Evolutionary conservation across 73 alveolate genomes (phyloP).

Genomic region (Stentor coeruleus): DNA sequence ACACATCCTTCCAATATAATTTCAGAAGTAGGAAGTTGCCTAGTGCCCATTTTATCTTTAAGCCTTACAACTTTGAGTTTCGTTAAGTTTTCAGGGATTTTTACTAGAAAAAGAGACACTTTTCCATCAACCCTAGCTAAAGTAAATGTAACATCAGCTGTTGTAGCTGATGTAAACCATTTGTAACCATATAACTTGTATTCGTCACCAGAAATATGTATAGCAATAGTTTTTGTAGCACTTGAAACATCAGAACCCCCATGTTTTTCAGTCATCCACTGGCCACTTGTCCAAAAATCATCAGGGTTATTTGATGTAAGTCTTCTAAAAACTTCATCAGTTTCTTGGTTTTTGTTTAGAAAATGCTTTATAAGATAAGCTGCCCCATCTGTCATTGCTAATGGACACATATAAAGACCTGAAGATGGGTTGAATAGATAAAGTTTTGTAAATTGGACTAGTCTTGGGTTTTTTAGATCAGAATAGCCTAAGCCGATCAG

Average conservation of each 20-base stretch:
- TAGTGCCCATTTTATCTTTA: slow-evolving; percentile 87
- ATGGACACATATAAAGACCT: slow-evolving; percentile 62
- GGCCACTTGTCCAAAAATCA: slow-evolving; percentile 71
- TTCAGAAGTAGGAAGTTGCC: slow-evolving; percentile 90
- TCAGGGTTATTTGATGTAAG: slow-evolving; percentile 52
- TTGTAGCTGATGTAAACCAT: slow-evolving; percentile 89
- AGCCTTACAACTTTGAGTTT: slow-evolving; percentile 56
- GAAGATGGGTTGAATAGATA: slow-evolving; percentile 46
- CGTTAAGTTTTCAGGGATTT: slow-evolving; percentile 43
- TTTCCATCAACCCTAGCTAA: slow-evolving; percentile 66
- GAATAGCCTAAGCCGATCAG: slow-evolving; percentile 46
- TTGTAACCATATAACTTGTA: slow-evolving; percentile 71
- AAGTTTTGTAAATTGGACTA: slow-evolving; percentile 48
- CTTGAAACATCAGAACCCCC: slow-evolving; percentile 89
- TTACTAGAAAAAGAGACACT: slow-evolving; percentile 53
- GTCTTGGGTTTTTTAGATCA: slow-evolving; percentile 32
- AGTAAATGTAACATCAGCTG: slow-evolving; percentile 77
- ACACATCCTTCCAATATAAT: slow-evolving; percentile 57
- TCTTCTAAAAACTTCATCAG: not conserved
- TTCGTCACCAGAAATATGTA: slow-evolving; percentile 29
- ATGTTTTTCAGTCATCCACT: slow-evolving; percentile 91
- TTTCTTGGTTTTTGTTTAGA: slow-evolving; percentile 1
- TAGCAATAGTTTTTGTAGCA: slow-evolving; percentile 76
- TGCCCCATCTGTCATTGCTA: slow-evolving; percentile 85
- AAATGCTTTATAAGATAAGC: slow-evolving; percentile 52